Evolutionary conservation across 208 protist species (phyloP), one percentile per base, ranked within the genome.

Genomic region (Crithidia expoeki): DNA sequence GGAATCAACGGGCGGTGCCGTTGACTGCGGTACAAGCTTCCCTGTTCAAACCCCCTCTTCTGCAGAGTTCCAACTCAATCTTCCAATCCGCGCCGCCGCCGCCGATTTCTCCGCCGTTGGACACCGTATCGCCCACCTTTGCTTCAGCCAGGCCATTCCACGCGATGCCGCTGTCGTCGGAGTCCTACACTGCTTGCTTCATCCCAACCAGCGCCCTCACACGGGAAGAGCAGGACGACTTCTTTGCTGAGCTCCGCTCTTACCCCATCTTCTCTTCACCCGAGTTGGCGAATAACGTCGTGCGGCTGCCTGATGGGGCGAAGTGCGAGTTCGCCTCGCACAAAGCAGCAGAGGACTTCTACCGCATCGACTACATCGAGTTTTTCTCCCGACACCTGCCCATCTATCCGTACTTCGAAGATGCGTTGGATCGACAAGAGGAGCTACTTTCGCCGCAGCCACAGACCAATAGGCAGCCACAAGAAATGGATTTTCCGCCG

Each of bases 281-380:
- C 4, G 61, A 74, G 52, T 60, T 68, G 53, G 61, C 62, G 19
- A 72, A 77, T 61, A 59, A 53, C 32, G 59, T 69, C 0, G 68
- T 85, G 23, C 62, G 67, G 11, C 23, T 80, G 17, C 6, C 51
- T 0, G 56, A 68, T 25, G 79, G 80, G 6, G 57, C 77, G 21
- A 53, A 34, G 44, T 85, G 79, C 49, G 30, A 52, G n/a, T 88
- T 88, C 34, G 55, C 71, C 1, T 63, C 67, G 10, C 49, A 57
- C 30, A 68, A 75, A 28, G 76, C 73, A 0, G 79, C 79, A 10
- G 62, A 58, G n/a, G 78, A 76, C 52, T 88, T 88, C 32, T 25
- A 51, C 34, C 69, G 65, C 17, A 71, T 83, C 6, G 72, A 76
- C 28, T 85, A 57, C 58, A 64, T 85, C 14, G 64, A 83, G 27